A percentile compares a stretch with the other conserved stretches of the same genome.
These are phyloP conservation scores for Russula virescens DNA, from an alignment of 768 basidiomycete species.

Conservation along the genomic window DNA sequence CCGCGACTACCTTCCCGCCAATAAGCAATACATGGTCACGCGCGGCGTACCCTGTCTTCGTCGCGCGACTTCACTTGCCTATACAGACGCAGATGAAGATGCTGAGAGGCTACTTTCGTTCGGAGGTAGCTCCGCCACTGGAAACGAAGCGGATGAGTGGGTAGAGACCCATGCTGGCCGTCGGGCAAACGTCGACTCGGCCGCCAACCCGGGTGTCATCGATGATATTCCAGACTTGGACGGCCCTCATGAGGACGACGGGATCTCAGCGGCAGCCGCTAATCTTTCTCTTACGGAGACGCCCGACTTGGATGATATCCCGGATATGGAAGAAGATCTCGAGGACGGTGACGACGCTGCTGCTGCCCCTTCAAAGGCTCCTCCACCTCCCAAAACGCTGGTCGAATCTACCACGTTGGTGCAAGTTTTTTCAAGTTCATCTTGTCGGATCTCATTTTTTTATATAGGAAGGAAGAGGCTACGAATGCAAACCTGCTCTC, in stretches of 20 bases:
- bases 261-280: constrained; percentile 28
- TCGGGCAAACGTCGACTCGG: constrained; percentile 45
- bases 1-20: constrained; percentile 87
- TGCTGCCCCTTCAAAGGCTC: constrained; percentile 47
- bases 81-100: constrained; percentile 95
- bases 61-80: constrained; percentile 85
- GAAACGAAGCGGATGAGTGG: constrained; percentile 81
- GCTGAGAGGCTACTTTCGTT: constrained; percentile 89
- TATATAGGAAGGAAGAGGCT: constrained; percentile 47
- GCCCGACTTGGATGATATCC: constrained; percentile 96
- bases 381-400: constrained; percentile 31
- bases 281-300: constrained; percentile 41
- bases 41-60: constrained; percentile 96
- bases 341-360: constrained; percentile 88
- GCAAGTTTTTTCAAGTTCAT: constrained; percentile 7
- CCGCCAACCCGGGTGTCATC: constrained; percentile 58
- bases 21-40: constrained; percentile 96
- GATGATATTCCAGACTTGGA: constrained; percentile 88
- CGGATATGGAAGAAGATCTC: constrained; percentile 96
- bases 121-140: constrained; percentile 52
- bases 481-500: constrained; percentile 83
- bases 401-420: constrained; percentile 51
- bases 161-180: constrained; percentile 95
- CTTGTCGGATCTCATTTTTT: constrained; percentile 7
- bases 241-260: constrained; percentile 40